Evolutionary conservation across 2,329 filamentous ascomycete species (phyloP).

Genomic region (Fusarium coffeatum): DNA sequence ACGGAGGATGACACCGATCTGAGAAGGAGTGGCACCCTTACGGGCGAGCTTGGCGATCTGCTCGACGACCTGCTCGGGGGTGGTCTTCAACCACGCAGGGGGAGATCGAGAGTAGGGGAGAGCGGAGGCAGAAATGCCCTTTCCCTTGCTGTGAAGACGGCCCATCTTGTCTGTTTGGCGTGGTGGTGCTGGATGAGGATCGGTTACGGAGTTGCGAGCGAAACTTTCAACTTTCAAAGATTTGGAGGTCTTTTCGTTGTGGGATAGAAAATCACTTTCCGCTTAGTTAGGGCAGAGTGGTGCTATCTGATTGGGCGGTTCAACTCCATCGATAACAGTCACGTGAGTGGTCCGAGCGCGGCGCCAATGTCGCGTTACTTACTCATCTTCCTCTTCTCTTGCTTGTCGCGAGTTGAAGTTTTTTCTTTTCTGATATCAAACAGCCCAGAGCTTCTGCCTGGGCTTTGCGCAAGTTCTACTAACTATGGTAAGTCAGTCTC

Average conservation of each 20-base stretch:
- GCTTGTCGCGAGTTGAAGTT: constrained; percentile 13
- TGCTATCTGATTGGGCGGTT: not conserved
- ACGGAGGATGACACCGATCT: constrained; percentile 98
- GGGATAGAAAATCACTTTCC: constrained; percentile 52
- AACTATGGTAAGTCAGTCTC: constrained; percentile 50
- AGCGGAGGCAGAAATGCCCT: constrained; percentile 97
- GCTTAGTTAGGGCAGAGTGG: constrained; percentile 59
- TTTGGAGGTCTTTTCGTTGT: constrained; percentile 12
- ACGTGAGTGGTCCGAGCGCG: constrained; percentile 28
- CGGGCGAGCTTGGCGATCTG: constrained; percentile 99
- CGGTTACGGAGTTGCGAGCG: constrained; percentile 56
- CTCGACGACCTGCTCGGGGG: constrained; percentile 97
- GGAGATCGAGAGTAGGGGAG: constrained; percentile 95
- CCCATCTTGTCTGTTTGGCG: constrained; percentile 76
- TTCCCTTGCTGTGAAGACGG: constrained; percentile 99
- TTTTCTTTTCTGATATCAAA: constrained; percentile 20
- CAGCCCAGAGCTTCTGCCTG: not conserved
- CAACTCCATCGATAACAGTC: not conserved
- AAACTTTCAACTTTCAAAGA: constrained; percentile 10
- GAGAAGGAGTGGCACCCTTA: constrained; percentile 98
- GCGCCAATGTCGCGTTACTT: constrained; percentile 32
- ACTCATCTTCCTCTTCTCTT: constrained; percentile 22
- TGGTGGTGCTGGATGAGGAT: constrained; percentile 47
- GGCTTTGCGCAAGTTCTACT: constrained; percentile 1
- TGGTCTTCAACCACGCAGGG: constrained; percentile 98